Evolutionary conservation across 176 grass and related monocot genomes (phyloP).

Genomic region (Pontederia crassipes): DNA sequence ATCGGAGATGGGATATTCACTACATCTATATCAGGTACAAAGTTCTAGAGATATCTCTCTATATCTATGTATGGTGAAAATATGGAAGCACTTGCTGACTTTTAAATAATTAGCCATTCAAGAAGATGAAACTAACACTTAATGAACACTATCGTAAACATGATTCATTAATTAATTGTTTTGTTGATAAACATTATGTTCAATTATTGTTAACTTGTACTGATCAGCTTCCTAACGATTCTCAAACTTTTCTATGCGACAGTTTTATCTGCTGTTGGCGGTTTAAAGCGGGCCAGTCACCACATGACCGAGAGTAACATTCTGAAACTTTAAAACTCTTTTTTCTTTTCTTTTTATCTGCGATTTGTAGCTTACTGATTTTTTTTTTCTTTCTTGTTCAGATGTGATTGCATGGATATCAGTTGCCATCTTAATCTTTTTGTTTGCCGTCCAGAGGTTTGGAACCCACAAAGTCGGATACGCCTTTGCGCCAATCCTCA

Average conservation of each 20-base stretch:
- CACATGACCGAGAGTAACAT: neutral
- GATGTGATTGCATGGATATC: constrained; percentile 50
- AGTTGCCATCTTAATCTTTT: constrained; percentile 47
- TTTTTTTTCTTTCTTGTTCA: constrained; percentile 14
- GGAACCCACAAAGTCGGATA: constrained; percentile 87
- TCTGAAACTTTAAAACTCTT: neutral
- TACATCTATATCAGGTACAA: constrained; percentile 56
- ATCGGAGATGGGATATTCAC: constrained; percentile 69
- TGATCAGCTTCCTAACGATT: neutral
- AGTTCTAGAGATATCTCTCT: neutral
- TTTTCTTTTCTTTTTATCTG: neutral
- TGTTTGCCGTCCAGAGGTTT: constrained; percentile 60
- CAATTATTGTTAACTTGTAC: neutral
- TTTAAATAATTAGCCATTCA: too few species aligned
- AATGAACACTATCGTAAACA: too few species aligned
- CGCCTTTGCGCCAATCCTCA: constrained; percentile 65
- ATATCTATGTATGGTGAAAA: neutral
- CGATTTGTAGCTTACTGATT: neutral
- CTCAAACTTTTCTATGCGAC: neutral
- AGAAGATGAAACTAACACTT: too few species aligned
- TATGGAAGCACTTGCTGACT: neutral
- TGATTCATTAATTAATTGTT: neutral
- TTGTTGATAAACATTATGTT: neutral
- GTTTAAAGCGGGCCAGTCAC: neutral
- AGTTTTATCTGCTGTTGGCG: constrained; percentile 15